Percentiles rank a stretch among this genome's conserved stretches.
These are phyloP conservation scores for Trichoderma gamsii DNA, from an alignment of 495 filamentous ascomycete genomes.

Conservation along the genomic window DNA sequence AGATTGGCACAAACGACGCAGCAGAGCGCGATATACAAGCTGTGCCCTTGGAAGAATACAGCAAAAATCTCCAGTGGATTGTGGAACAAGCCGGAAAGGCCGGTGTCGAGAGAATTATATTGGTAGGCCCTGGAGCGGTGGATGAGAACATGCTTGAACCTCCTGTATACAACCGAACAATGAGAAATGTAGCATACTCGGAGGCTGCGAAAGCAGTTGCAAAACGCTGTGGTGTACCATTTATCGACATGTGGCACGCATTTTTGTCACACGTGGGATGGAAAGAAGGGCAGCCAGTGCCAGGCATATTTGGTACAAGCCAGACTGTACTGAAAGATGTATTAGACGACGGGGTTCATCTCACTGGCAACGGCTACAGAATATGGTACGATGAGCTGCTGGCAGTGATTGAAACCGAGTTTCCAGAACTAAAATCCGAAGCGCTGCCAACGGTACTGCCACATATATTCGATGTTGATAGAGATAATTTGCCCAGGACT, in stretches of 20 bases:
- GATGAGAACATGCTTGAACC: slow-evolving; percentile 1
- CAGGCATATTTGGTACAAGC: not conserved
- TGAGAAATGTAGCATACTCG: not conserved
- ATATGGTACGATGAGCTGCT: slow-evolving; percentile 1
- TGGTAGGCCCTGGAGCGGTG: not conserved
- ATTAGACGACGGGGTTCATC: not conserved
- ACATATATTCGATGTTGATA: not conserved
- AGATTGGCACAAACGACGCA: slow-evolving; percentile 1
- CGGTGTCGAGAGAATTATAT: not conserved
- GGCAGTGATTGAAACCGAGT: not conserved
- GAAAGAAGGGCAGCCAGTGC: not conserved
- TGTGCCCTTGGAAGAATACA: not conserved
- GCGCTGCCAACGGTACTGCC: slow-evolving; percentile 4
- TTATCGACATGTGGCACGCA: slow-evolving; percentile 4
- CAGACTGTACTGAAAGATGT: not conserved
- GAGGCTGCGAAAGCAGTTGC: not conserved
- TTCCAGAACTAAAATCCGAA: not conserved
- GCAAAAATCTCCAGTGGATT: slow-evolving; percentile 1
- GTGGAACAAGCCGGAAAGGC: not conserved
- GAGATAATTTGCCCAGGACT: not conserved
- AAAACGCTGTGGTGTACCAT: not conserved
- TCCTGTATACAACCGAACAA: not conserved
- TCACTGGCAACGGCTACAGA: not conserved
- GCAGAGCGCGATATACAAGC: not conserved
- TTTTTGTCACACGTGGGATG: not conserved